phyloP scores from a whole-genome alignment of 2,329 filamentous ascomycete species.

The Cryphonectria carpinicola region DNA sequence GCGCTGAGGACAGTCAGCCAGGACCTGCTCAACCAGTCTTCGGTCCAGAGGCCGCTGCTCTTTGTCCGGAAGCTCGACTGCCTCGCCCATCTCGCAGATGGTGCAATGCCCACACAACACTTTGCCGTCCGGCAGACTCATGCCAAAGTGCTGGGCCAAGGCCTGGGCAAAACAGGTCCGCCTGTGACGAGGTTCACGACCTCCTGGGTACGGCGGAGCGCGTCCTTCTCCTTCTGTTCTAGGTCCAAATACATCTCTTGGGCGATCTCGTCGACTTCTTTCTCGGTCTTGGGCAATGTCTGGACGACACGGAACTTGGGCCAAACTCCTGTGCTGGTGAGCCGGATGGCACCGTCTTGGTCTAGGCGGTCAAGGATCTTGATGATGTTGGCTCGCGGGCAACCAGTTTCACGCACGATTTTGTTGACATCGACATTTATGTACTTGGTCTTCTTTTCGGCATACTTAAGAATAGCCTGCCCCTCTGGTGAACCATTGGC shows the following conservation, averaged over 20 bases:
- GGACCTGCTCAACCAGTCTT: conserved; percentile 45
- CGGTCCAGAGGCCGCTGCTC: conserved; percentile 45
- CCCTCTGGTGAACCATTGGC: conserved; percentile 47
- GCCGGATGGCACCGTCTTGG: conserved; percentile 51
- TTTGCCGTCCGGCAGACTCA: conserved; percentile 48
- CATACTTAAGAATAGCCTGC: conserved; percentile 46
- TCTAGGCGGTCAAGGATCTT: conserved; percentile 58
- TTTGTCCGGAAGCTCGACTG: conserved; percentile 44
- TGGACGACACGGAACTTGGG: conserved; percentile 58
- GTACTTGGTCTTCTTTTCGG: conserved; percentile 47
- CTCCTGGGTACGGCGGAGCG: conserved; percentile 52
- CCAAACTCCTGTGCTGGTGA: conserved; percentile 55
- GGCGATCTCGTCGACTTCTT: conserved; percentile 49
- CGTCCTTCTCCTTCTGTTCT: conserved; percentile 55
- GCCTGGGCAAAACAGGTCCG: conserved; percentile 54
- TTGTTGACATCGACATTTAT: conserved; percentile 54
- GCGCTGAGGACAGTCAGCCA: conserved; percentile 48
- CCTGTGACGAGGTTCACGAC: conserved; percentile 59
- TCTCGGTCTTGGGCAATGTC: conserved; percentile 46
- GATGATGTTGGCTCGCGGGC: conserved; percentile 54
- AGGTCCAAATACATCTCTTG: conserved; percentile 55
- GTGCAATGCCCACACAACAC: conserved; percentile 60
- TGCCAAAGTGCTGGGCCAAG: conserved; percentile 62
- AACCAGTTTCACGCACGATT: conserved; percentile 36
- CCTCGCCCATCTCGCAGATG: conserved; percentile 45